Percentiles rank a stretch among this genome's conserved stretches.
These are phyloP conservation scores for Pterocarpus santalinus DNA, from an alignment of 306 rosid genomes.

Conservation along the genomic window DNA sequence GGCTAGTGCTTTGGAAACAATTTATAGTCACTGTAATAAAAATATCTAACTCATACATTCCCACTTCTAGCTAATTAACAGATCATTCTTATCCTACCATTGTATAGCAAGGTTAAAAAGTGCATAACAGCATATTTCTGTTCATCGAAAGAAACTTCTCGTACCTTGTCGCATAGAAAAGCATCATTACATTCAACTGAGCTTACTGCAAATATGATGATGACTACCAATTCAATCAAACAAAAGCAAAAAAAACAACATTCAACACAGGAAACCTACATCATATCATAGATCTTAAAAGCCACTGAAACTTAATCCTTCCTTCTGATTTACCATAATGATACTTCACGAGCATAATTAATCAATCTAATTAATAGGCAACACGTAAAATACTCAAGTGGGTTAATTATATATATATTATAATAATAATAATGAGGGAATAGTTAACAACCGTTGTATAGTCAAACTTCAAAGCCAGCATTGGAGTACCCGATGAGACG, in stretches of 20 bases:
- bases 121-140: constrained; percentile 12
- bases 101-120: constrained; percentile 16
- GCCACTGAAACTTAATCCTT: constrained; percentile 1
- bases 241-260: not conserved
- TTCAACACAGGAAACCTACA: constrained; percentile 3
- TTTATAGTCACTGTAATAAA: not conserved
- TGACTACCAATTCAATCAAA: constrained; percentile 36
- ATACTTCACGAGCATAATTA: not conserved
- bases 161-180: constrained; percentile 32
- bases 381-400: constrained; percentile 1
- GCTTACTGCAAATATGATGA: constrained; percentile 30
- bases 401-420: not conserved
- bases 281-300: constrained; percentile 15
- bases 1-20: constrained; percentile 25
- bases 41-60: not conserved
- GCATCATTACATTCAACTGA: constrained; percentile 33
- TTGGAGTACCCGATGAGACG: constrained; percentile 45
- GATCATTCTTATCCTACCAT: not conserved
- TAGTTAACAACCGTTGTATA: constrained; percentile 10
- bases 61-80: not conserved
- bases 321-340: constrained; percentile 20
- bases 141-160: constrained; percentile 28
- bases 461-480: constrained; percentile 40
- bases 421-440: not conserved
- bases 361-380: not conserved